Conservation (phyloP, 441 rosid genomes). For the Viola pubescens region DNA sequence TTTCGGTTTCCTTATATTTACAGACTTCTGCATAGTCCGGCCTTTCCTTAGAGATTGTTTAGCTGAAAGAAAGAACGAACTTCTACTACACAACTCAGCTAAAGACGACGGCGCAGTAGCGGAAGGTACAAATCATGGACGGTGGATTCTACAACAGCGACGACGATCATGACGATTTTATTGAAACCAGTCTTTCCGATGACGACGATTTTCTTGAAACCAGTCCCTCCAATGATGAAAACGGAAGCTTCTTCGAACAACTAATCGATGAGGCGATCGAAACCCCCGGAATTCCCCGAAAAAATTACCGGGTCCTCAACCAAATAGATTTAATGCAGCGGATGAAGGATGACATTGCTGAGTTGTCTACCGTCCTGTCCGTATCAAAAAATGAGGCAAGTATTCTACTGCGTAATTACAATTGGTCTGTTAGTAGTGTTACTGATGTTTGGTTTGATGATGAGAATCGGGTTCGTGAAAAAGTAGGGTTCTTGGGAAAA, state of each 20-base stretch:
- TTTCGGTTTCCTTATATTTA: too few species aligned
- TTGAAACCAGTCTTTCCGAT: too few species aligned
- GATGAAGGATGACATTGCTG: conserved; percentile 3
- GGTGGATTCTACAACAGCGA: too few species aligned
- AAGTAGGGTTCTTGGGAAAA: conserved; percentile 15
- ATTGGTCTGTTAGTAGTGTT: conserved; percentile 22
- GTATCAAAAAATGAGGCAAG: conserved; percentile 11
- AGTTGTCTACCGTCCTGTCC: conserved; percentile 7
- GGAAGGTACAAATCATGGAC: too few species aligned
- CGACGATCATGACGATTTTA: too few species aligned
- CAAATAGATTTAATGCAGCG: conserved; percentile 7
- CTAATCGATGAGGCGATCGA: background rate
- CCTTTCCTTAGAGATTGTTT: too few species aligned
- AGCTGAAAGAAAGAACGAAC: too few species aligned
- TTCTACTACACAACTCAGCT: too few species aligned
- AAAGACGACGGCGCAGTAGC: too few species aligned
- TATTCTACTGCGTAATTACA: conserved; percentile 14
- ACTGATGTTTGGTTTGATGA: conserved; percentile 27
- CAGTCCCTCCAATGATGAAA: background rate
- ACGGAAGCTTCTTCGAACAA: background rate
- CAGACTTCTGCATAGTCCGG: too few species aligned
- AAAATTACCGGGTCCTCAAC: background rate
- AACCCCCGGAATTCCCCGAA: background rate
- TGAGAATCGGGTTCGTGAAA: conserved; percentile 18
- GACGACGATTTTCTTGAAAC: too few species aligned